Evolutionary conservation across 2,329 filamentous ascomycete species (phyloP).

Genomic region (Curvularia sp.): DNA sequence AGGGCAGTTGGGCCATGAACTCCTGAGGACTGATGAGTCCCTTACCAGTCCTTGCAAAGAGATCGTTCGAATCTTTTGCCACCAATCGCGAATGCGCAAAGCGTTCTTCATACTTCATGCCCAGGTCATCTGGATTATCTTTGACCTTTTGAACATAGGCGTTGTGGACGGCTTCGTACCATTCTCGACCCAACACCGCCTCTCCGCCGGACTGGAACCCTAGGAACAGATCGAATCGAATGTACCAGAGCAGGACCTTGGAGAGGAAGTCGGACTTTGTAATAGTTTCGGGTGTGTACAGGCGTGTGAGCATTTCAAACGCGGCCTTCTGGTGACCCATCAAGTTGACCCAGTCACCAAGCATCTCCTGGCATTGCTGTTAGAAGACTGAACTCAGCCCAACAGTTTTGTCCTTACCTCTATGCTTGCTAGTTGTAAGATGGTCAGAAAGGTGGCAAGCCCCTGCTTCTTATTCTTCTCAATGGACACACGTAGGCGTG

Average conservation of each 20-base stretch:
- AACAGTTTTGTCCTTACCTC: constrained; percentile 67
- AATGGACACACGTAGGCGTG: constrained; percentile 73
- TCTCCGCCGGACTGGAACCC: constrained; percentile 82
- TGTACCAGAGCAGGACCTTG: constrained; percentile 86
- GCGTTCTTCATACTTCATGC: constrained; percentile 71
- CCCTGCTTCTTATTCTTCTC: constrained; percentile 73
- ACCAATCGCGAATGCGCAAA: constrained; percentile 73
- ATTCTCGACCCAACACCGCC: constrained; percentile 75
- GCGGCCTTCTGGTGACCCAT: constrained; percentile 93
- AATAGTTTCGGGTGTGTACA: constrained; percentile 79
- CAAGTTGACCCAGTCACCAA: constrained; percentile 94
- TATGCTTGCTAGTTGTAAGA: constrained; percentile 89
- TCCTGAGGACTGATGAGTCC: constrained; percentile 69
- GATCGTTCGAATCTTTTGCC: constrained; percentile 78
- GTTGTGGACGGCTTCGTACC: constrained; percentile 72
- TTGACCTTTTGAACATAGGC: constrained; percentile 67
- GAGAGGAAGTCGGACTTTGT: constrained; percentile 73
- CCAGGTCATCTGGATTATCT: constrained; percentile 67
- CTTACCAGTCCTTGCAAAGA: constrained; percentile 73
- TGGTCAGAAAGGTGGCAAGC: constrained; percentile 80
- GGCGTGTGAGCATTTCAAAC: constrained; percentile 75
- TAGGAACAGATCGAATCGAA: constrained; percentile 84
- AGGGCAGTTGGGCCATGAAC: constrained; percentile 67
- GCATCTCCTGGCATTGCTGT: constrained; percentile 71
- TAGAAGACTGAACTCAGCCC: constrained; percentile 4